Conservation (phyloP, 805 yeast genomes). For the Saccharomycopsis olivae region DNA sequence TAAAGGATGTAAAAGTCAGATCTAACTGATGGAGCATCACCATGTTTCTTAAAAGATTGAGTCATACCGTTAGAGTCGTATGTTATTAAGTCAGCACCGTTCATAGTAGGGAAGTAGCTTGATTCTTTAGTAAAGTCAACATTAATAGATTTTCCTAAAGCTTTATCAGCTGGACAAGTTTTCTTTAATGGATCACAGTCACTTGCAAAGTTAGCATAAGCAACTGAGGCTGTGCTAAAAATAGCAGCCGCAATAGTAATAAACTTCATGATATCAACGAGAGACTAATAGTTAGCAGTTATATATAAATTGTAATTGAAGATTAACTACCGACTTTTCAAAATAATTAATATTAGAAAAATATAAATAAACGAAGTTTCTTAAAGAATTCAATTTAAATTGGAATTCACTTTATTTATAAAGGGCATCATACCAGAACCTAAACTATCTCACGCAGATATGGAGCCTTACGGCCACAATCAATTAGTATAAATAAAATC, state of each 20-base stretch:
- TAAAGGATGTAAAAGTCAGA: slow-evolving; percentile 64
- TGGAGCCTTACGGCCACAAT: too few relatives aligned
- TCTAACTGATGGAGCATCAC: slow-evolving; percentile 52
- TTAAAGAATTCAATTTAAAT: too few relatives aligned
- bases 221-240: background rate
- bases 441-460: too few relatives aligned
- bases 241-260: background rate
- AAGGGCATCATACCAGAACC: too few relatives aligned
- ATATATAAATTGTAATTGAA: too few relatives aligned
- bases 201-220: slow-evolving; percentile 11
- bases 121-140: slow-evolving; percentile 35
- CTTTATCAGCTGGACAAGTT: slow-evolving; percentile 32
- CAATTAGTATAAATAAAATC: too few relatives aligned
- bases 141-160: slow-evolving; percentile 37
- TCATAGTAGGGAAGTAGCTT: slow-evolving; percentile 23
- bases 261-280: slow-evolving; percentile 1
- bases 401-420: too few relatives aligned
- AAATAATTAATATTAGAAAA: too few relatives aligned
- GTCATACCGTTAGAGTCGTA: slow-evolving; percentile 38
- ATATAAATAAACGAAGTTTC: too few relatives aligned
- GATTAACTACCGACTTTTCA: too few relatives aligned
- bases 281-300: background rate
- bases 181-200: slow-evolving; percentile 15
- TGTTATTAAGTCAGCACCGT: slow-evolving; percentile 26
- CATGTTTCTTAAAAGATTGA: slow-evolving; percentile 37